A percentile compares a stretch with the other conserved stretches of the same genome.
These are phyloP conservation scores for Rhodotorula toruloides DNA, from an alignment of 768 basidiomycete species.

Conservation along the genomic window DNA sequence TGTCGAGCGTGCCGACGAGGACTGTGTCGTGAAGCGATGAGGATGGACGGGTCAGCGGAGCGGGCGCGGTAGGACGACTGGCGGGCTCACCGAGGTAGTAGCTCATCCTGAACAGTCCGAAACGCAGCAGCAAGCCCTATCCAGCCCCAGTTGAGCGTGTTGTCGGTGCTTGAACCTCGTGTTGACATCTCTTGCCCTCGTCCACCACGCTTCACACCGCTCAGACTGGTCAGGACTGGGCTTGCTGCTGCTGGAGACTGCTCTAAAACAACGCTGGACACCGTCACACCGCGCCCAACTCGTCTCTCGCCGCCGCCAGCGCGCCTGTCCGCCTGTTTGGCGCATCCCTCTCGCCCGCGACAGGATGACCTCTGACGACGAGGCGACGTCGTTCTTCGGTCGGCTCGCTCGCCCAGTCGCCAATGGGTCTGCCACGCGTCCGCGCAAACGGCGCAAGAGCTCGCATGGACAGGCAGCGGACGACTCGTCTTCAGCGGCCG, in stretches of 20 bases:
- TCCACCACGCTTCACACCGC: no score
- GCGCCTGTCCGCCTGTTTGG: no score
- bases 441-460: slow-evolving; percentile 4
- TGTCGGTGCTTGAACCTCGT: no score
- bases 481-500: not conserved
- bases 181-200: not conserved
- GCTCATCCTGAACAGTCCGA: no score
- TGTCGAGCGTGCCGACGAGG: slow-evolving; percentile 50
- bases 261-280: no score
- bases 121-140: no score
- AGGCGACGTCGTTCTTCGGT: slow-evolving; percentile 8
- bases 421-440: not conserved
- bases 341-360: not conserved
- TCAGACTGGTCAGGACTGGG: no score
- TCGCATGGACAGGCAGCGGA: no score
- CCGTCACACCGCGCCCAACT: no score
- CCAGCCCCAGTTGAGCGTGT: no score
- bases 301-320: not conserved
- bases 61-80: not conserved
- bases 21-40: slow-evolving; percentile 21
- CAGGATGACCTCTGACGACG: slow-evolving; percentile 3
- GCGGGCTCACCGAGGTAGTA: slow-evolving; percentile 46
- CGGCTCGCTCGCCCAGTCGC: not conserved
- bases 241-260: no score
- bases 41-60: not conserved